These are phyloP conservation scores for Tilletia caries DNA, from an alignment of 1,284 basidiomycete species.

Conservation along the genomic window DNA sequence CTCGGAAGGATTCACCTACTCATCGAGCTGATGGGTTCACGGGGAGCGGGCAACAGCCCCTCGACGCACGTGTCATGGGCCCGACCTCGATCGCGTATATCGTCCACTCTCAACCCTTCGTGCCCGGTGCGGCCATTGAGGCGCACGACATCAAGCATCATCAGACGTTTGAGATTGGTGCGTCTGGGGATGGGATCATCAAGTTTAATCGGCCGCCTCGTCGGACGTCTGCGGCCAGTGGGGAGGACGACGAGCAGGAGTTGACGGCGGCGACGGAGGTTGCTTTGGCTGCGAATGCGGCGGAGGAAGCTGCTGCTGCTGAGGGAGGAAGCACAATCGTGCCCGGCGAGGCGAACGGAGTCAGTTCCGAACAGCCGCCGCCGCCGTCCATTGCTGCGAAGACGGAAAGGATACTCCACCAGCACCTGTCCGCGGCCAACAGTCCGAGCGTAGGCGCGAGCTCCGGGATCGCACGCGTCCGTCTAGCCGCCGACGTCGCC, in stretches of 20 bases:
- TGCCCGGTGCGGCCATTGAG: conserved; percentile 76
- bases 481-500: conserved; percentile 42
- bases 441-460: conserved; percentile 18
- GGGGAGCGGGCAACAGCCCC: conserved; percentile 24
- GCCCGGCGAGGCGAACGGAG: too few relatives aligned
- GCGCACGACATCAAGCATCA: conserved; percentile 68
- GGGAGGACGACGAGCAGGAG: conserved; percentile 26
- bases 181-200: conserved; percentile 78
- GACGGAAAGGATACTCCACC: background rate
- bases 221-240: conserved; percentile 10
- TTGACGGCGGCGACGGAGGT: conserved; percentile 30
- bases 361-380: too few relatives aligned
- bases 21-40: background rate
- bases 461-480: conserved; percentile 22
- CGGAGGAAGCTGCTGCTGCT: background rate
- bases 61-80: conserved; percentile 58
- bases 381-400: too few relatives aligned
- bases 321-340: too few relatives aligned
- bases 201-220: conserved; percentile 65
- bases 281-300: background rate
- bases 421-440: background rate
- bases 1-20: background rate
- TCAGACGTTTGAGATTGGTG: conserved; percentile 60
- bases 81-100: conserved; percentile 81
- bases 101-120: conserved; percentile 78